These are phyloP conservation scores for Fagus sylvatica DNA, from an alignment of 306 rosid species.

Conservation along the genomic window DNA sequence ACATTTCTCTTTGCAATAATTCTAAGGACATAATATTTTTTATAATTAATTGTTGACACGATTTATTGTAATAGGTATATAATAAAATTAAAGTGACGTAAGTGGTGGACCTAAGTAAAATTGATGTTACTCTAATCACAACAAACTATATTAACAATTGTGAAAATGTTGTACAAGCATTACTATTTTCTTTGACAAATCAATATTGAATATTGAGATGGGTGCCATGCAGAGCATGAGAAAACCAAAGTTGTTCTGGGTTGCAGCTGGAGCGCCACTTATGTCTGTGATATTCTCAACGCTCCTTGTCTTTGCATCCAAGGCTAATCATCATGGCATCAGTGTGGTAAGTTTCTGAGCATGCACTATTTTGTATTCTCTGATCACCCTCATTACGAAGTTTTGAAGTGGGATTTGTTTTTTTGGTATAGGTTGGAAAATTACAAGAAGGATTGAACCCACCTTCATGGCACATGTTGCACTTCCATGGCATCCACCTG, in stretches of 20 bases:
- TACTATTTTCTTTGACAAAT: neutral
- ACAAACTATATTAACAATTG: too few species aligned
- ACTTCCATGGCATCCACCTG: slow-evolving; percentile 55
- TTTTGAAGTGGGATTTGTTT: neutral
- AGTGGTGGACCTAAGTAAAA: too few species aligned
- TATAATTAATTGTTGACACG: too few species aligned
- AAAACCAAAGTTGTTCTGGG: slow-evolving; percentile 86
- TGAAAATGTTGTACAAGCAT: too few species aligned
- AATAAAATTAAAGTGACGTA: too few species aligned
- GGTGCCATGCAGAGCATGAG: slow-evolving; percentile 54
- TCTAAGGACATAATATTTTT: too few species aligned
- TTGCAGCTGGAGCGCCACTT: slow-evolving; percentile 95
- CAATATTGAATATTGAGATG: slow-evolving; percentile 9
- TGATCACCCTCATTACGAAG: slow-evolving; percentile 10
- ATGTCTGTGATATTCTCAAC: slow-evolving; percentile 78
- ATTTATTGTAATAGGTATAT: too few species aligned
- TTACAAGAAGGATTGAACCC: slow-evolving; percentile 82
- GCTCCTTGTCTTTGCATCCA: slow-evolving; percentile 62
- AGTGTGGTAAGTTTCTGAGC: slow-evolving; percentile 52
- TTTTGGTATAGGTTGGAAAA: slow-evolving; percentile 74
- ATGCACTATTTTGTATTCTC: neutral
- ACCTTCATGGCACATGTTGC: slow-evolving; percentile 77
- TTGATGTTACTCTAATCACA: too few species aligned
- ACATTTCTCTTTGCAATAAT: too few species aligned
- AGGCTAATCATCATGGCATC: slow-evolving; percentile 76